phyloP scores from a whole-genome alignment of 2,329 filamentous ascomycete genomes.

The Hymenoscyphus scutula region DNA sequence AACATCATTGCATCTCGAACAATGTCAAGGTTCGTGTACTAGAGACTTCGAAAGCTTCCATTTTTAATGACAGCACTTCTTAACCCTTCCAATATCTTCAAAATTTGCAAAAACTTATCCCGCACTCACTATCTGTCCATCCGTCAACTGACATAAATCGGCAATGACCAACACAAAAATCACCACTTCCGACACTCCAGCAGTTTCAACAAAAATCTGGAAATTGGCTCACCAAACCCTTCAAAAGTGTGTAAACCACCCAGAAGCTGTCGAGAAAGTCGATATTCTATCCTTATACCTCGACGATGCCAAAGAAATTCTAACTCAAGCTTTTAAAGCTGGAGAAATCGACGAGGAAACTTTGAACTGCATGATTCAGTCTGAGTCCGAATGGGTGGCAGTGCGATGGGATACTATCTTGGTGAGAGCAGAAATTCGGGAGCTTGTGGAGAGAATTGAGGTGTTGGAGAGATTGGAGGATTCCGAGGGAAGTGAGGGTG shows the following conservation, averaged over 20 bases:
- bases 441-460: not conserved
- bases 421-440: not conserved
- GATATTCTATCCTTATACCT: not conserved
- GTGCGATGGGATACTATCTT: not conserved
- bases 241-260: not conserved
- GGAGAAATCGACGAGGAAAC: not conserved
- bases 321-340: not conserved
- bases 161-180: not conserved
- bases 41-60: too few relatives aligned
- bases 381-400: not conserved
- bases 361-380: not conserved
- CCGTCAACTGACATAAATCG: not conserved
- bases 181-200: not conserved
- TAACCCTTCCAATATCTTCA: too few relatives aligned
- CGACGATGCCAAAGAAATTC: not conserved
- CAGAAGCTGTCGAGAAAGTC: not conserved
- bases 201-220: not conserved
- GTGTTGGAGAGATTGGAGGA: not conserved
- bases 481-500: not conserved
- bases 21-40: too few relatives aligned
- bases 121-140: not conserved
- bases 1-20: too few relatives aligned
- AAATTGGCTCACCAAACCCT: not conserved
- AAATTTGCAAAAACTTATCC: too few relatives aligned
- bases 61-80: too few relatives aligned